Base-by-base conservation (phyloP, 139 green algal genomes). In the Coelastrella sp. region DNA sequence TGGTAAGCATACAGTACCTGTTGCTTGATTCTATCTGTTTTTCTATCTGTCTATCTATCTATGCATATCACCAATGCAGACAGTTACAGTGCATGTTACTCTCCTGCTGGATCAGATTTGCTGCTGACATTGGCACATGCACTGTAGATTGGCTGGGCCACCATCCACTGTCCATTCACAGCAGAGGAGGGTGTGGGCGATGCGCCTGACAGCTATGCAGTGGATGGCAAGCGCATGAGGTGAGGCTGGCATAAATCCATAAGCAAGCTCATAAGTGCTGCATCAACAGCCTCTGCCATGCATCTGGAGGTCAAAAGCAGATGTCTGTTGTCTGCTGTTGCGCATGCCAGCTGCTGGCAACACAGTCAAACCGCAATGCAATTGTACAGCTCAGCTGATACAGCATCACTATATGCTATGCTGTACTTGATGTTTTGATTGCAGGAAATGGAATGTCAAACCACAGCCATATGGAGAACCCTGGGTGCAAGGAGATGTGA, bases 181-280 rank as follows among this genome's bases (percentile, higher is more conserved):
- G 92, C 93, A 9, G 97, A 99, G 91, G 96, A 99, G 89, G 97
- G 97, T 14, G 96, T 99, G 65, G 97, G 97, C 5, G 97, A 99
- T 87, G 96, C 93, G 14, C 86, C 94, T 1, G 95, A 99, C 93
- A 97, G 92, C 59, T 98, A 97, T 82, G 96, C 96, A 4, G 65
- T 89, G 6, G 93, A 95, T 78, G 93, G 93, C 11, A 98, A 99
- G 89, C 94, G 97, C 24, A 79, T 96, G 20, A 72, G 87, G 78
- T 90, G 73, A 72, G 63, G 63, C 63, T 22, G 63, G 12, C 63
- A 72, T 17, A 5, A 14, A 72, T 72, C 12, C 12, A 72, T 22
- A 14, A 72, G 3, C 63, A 72, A 22, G 63, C 12, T 22, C 63
- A 72, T 72, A 17, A 14, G 12, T 72, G 63, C 63, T 17, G 15